Evolutionary conservation across 352 stramenopile genomes (phyloP).

Genomic region (Pythium periplocum): DNA sequence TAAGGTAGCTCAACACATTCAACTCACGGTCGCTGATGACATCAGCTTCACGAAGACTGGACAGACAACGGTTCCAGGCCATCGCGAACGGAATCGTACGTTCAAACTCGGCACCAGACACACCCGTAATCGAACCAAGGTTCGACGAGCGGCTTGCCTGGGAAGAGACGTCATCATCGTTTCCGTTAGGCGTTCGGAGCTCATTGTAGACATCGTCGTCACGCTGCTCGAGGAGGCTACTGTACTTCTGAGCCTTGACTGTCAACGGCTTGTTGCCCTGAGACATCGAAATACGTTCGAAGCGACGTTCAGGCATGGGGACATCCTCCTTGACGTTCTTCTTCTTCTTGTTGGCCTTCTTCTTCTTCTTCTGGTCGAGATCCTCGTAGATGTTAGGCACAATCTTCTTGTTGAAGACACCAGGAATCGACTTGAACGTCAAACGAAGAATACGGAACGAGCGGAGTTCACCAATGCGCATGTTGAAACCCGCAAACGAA

Average conservation of each 20-base stretch:
- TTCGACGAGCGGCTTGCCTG: conserved; percentile 32
- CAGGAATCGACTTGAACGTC: conserved; percentile 82
- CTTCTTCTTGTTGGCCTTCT: conserved; percentile 62
- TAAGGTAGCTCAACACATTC: conserved; percentile 84
- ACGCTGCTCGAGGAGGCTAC: conserved; percentile 44
- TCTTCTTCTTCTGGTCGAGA: conserved; percentile 68
- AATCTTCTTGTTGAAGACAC: conserved; percentile 88
- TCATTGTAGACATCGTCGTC: conserved; percentile 53
- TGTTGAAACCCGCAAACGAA: conserved; percentile 80
- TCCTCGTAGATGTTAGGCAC: conserved; percentile 79
- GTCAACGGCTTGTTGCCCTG: conserved; percentile 73
- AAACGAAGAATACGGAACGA: conserved; percentile 80
- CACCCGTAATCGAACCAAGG: conserved; percentile 64
- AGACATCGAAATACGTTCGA: conserved; percentile 81
- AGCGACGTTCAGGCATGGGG: conserved; percentile 62
- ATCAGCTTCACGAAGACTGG: conserved; percentile 73
- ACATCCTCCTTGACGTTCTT: conserved; percentile 46
- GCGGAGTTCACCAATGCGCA: conserved; percentile 78
- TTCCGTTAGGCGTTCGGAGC: conserved; percentile 53
- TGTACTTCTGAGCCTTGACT: conserved; percentile 82
- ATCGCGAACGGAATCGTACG: conserved; percentile 84
- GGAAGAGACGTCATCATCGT: conserved; percentile 45
- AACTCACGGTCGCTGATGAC: conserved; percentile 81
- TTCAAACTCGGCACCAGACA: conserved; percentile 79
- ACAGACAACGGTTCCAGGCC: conserved; percentile 81